These are phyloP conservation scores for Fistulifera pelliculosa DNA, from an alignment of 108 stramenopile genomes.

Conservation along the genomic window DNA sequence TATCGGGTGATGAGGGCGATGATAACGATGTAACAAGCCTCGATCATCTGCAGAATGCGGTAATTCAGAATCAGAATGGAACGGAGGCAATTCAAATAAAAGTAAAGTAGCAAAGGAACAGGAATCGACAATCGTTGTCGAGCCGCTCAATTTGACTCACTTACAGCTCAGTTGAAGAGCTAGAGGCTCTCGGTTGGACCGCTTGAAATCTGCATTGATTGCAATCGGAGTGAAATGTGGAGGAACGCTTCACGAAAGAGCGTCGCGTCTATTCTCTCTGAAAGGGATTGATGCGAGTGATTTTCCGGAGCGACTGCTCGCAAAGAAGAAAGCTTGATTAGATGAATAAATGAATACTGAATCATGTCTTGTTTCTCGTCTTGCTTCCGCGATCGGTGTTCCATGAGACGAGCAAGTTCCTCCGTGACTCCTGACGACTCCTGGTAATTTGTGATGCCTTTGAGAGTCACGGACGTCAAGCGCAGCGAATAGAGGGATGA, in stretches of 20 bases:
- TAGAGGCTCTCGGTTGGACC: slow-evolving; percentile 75
- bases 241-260: slow-evolving; percentile 74
- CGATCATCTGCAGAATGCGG: neutral
- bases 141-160: slow-evolving; percentile 42
- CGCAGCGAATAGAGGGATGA: no score
- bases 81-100: slow-evolving; percentile 12
- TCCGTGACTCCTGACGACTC: no score
- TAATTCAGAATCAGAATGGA: slow-evolving; percentile 14
- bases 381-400: no score
- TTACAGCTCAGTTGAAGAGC: slow-evolving; percentile 38
- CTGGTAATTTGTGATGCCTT: no score
- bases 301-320: slow-evolving; percentile 60
- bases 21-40: neutral
- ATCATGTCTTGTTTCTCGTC: no score
- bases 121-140: slow-evolving; percentile 1
- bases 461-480: no score
- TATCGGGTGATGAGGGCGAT: slow-evolving; percentile 2
- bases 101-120: neutral
- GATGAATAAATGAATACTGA: no score
- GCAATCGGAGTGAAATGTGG: slow-evolving; percentile 89
- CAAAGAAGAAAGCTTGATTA: slow-evolving; percentile 16
- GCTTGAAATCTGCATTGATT: slow-evolving; percentile 76
- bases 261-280: slow-evolving; percentile 74
- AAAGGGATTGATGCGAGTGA: slow-evolving; percentile 72
- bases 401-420: no score